Percentiles rank a stretch among this genome's conserved stretches.
Conservation (phyloP, 805 yeast genomes). For the Diddensiella transvaalensis region DNA sequence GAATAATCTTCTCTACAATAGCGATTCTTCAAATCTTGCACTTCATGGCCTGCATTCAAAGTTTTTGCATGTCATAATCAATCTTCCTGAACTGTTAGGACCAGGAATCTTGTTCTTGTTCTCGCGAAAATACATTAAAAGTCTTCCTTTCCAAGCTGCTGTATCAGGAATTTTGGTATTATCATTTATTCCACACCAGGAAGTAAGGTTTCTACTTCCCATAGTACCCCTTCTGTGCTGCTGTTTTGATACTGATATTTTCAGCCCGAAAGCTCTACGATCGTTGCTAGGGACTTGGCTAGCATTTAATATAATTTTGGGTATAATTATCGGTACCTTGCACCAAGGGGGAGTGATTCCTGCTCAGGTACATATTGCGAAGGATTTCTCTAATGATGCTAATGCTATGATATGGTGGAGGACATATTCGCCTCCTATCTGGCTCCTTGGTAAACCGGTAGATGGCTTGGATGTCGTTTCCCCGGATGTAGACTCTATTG, state of each 20-base stretch:
- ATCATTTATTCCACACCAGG: constrained; percentile 87
- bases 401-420: constrained; percentile 76
- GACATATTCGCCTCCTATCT: constrained; percentile 89
- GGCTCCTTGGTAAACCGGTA: constrained; percentile 52
- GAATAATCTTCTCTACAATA: constrained; percentile 73
- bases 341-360: constrained; percentile 92
- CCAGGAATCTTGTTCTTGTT: constrained; percentile 57
- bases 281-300: constrained; percentile 46
- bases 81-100: constrained; percentile 78
- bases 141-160: constrained; percentile 58
- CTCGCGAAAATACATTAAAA: constrained; percentile 39
- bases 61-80: constrained; percentile 68
- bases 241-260: constrained; percentile 39
- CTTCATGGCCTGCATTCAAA: constrained; percentile 81
- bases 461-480: constrained; percentile 21
- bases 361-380: constrained; percentile 41
- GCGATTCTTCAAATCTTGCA: constrained; percentile 53
- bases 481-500: constrained; percentile 14
- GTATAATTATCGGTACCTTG: constrained; percentile 66
- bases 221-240: constrained; percentile 65
- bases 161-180: constrained; percentile 59
- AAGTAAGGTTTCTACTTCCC: constrained; percentile 81
- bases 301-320: constrained; percentile 57
- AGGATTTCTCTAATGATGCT: constrained; percentile 24
- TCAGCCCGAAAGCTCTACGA: constrained; percentile 21